Base-by-base conservation (phyloP, 2,329 filamentous ascomycete species). In the Fusarium avenaceum region DNA sequence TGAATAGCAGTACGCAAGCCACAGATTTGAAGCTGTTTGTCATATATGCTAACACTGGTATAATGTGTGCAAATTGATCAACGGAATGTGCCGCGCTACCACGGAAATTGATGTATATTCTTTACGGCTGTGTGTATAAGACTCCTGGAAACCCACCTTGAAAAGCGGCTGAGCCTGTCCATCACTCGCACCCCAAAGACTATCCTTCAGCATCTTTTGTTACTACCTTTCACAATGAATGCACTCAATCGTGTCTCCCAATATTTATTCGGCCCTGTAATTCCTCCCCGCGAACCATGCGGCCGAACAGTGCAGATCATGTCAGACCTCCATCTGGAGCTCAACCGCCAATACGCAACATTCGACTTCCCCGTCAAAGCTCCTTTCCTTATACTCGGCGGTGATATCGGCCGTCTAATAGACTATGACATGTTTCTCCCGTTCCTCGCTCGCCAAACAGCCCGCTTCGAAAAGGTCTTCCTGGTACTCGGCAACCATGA, bases 401-500 rank as follows among this genome's bases (percentile, higher is more conserved):
- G 85, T 15, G 84, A 87, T 59, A 80, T 86, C 26, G 85, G 85
- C 4, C 79, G 81, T 4, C 78, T 87, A 6, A 72, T 78, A 53
- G 80, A 86, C 67, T 83, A 84, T 65, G 79, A 82, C 5, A 72
- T 58, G 3, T 85, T 84, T 71, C 76, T 80, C 5, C 59, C 60
- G 6, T 86, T 87, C 63, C 77, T 86, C 22, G 63, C 73, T 11
- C 66, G 67, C 6, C 83, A 84, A 57, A 78, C 77, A n/a, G 64
- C 73, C 19, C 76, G 77, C 4, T 86, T 81, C 65, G 73, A 81
- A 9, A 76, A 74, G 6, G 80, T 86, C 4, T 81, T 86, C 50
- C 73, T 86, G 2, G 78, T 86, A 0, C 77, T 86, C 4, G 85
- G 84, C 0, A 87, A 87, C 70, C 84, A 87, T 67, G 85, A 87